These are phyloP conservation scores for Dryadomyces quercus-mongolicae DNA, from an alignment of 2,329 filamentous ascomycete genomes.

Conservation along the genomic window DNA sequence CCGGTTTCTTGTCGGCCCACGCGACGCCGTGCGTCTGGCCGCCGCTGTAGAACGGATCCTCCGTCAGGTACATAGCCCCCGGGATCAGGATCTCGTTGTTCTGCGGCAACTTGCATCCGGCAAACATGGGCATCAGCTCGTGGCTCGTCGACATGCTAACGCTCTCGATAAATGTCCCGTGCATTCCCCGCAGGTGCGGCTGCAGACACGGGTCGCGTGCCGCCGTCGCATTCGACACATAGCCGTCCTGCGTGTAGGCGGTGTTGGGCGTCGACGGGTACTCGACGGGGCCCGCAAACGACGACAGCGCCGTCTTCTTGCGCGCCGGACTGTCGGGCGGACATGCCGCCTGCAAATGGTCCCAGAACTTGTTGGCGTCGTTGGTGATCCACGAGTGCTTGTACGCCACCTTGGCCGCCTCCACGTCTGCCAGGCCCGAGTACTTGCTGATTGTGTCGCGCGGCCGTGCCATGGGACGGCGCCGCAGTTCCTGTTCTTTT, in stretches of 20 bases:
- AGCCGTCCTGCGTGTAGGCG: conserved; percentile 25
- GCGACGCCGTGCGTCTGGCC: conserved; percentile 37
- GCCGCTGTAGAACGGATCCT: conserved; percentile 46
- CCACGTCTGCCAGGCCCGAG: conserved; percentile 26
- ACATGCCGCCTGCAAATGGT: conserved; percentile 43
- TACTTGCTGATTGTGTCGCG: conserved; percentile 30
- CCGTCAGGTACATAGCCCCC: conserved; percentile 47
- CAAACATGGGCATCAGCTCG: conserved; percentile 43
- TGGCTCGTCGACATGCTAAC: conserved; percentile 34
- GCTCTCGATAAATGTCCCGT: conserved; percentile 42
- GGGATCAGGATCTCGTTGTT: conserved; percentile 52
- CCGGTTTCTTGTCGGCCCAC: conserved; percentile 46
- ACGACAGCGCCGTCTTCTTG: conserved; percentile 23
- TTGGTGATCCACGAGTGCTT: conserved; percentile 34
- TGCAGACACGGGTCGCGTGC: conserved; percentile 43
- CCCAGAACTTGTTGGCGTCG: conserved; percentile 42
- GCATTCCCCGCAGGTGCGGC: conserved; percentile 29
- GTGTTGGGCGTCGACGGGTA: conserved; percentile 7
- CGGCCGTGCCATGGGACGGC: conserved; percentile 28
- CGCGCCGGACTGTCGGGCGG: conserved; percentile 37
- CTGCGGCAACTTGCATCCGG: conserved; percentile 44
- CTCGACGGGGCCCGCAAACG: conserved; percentile 16
- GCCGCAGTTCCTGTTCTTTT: conserved; percentile 28
- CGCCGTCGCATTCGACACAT: conserved; percentile 42
- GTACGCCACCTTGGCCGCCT: conserved; percentile 19